Evolutionary conservation across 169 alveolate genomes (phyloP), one percentile per base, ranked within the genome.

Genomic region (Babesia sp.): DNA sequence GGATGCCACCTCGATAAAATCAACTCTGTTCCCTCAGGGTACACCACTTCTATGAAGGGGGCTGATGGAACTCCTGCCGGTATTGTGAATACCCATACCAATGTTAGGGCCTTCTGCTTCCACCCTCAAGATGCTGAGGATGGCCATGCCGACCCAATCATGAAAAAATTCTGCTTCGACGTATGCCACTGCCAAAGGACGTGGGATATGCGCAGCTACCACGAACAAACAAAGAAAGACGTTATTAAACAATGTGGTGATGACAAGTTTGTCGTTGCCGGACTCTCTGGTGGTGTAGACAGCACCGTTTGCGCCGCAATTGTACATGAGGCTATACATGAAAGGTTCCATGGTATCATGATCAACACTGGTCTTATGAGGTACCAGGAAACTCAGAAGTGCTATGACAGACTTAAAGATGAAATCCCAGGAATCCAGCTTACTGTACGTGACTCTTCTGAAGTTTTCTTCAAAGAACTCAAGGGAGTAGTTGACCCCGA

Each of bases 271-370:
- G 93, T 88, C 31, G 85, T 88, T 16, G 93, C 90, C 44, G 93
- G 90, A 2, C 86, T 88, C 72, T 88, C 93, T 16, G 93, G 93
- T 26, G 93, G 93, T 33, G 88, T 84, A 4, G 93, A 88, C 67
- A 84, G 91, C 83, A 88, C 93, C 6, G 93, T 88, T 22, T 84
- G 87, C 36, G 93, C 93, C 20, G 88, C 90, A 20, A 63, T 80
- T 55, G 87, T 87, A 36, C 90, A 88, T 70, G 75, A 77, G 60
- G 90, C 81, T 57, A 84, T 88, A 39, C 82, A 87, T 34, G 86
- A 88, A 31, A 48, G 91, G 33, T 84, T 88, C 86, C 87, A 70
- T 53, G 93, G 91, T 16, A 69, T 88, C 44, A 81, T 88, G 74
- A 79, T 88, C 22, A 83, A 88, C 83, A 88, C 86, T 51, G 93